Conservation (phyloP, 371 early-diverging fungal species). For the Blakeslea trispora region DNA sequence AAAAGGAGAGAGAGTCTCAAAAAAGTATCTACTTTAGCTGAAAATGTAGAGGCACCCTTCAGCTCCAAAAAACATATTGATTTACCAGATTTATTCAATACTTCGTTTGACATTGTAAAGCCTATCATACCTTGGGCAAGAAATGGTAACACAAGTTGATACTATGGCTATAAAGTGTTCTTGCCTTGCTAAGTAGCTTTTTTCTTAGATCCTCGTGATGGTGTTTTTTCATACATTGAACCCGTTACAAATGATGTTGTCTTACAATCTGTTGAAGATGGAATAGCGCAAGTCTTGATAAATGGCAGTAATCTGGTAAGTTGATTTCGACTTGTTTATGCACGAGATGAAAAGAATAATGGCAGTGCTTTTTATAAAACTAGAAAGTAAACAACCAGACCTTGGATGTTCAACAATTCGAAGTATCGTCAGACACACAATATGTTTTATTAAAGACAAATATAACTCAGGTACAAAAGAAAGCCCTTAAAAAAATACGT, state of each 20-base stretch:
- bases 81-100: constrained; percentile 57
- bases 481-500: neutral
- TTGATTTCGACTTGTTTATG: neutral
- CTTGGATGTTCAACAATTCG: constrained; percentile 42
- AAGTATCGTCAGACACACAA: constrained; percentile 77
- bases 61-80: constrained; percentile 31
- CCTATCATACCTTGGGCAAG: constrained; percentile 54
- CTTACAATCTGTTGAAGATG: constrained; percentile 38
- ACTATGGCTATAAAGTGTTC: neutral
- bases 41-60: constrained; percentile 2
- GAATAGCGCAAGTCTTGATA: constrained; percentile 30
- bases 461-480: constrained; percentile 43
- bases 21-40: neutral
- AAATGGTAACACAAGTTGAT: constrained; percentile 33
- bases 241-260: constrained; percentile 47
- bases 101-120: constrained; percentile 44
- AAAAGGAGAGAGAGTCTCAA: too few species aligned
- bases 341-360: neutral
- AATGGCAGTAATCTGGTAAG: constrained; percentile 33
- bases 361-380: neutral
- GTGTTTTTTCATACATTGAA: constrained; percentile 50
- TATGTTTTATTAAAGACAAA: constrained; percentile 75
- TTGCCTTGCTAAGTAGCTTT: neutral
- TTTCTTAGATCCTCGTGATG: constrained; percentile 44
- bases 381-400: constrained; percentile 23